Base-by-base conservation (phyloP, 2,329 filamentous ascomycete species). In the Truncatella angustata region DNA sequence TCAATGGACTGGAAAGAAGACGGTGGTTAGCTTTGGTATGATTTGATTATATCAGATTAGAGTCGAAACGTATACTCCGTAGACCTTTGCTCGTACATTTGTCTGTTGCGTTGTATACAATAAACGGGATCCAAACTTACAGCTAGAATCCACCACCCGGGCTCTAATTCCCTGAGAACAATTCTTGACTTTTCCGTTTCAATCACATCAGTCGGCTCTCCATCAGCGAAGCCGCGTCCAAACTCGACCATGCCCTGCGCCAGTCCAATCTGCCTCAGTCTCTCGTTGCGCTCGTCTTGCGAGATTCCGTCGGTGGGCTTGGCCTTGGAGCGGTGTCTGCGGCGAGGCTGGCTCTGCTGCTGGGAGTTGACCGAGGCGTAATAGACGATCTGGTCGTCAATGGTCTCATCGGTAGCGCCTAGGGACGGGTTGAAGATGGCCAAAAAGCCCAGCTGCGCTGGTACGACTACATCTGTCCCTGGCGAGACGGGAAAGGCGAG, bases 161-260 rank as follows among this genome's bases (percentile, higher is more conserved):
- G 76, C 69, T 99, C 93, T 58, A 99, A 73, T 73, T 99, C 91
- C 62, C 91, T 85, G 40, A 97, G 74, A 30, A 97, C 79, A 30
- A 97, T 86, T 28, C 92, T 83, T 46, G 87, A 85, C 74, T 90
- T 94, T 62, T 96, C 90, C 1, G 94, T 97, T 65, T 99, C 94
- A 54, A 99, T 86, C 9, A 85, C 85, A 63, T 96, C 90, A 35
- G 97, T 82, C 2, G 89, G 70, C 59, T 86, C 79, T 54, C 86
- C 90, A 55, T 84, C 80, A 2, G 92, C 88, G 70, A 99, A 99
- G 62, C 86, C 92, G 66, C 86, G 87, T 63, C 90, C 89, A 73
- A 99, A 99, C 67, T 86, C 89, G 54, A 96, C 87, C 87, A 97
- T 96, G 66, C 92, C 94, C 74, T 99, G 94, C 36, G 94, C 94